Base-by-base conservation (phyloP, 164 flowering plant genomes). In the Magnolia kwangsiensis region DNA sequence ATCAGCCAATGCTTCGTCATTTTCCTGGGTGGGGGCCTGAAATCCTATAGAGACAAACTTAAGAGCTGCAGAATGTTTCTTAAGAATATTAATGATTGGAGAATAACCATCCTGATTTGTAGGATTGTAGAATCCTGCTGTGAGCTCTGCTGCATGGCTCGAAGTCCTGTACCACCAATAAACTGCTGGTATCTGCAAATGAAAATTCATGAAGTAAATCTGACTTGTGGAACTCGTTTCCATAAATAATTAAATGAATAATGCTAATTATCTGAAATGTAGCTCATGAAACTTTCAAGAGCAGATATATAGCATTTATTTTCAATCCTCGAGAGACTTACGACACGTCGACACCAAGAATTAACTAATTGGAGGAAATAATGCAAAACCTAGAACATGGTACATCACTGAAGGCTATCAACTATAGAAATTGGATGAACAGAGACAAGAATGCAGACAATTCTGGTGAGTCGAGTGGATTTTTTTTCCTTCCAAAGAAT, bases 71-170 rank as follows among this genome's bases (percentile, higher is more conserved):
- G 84, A 85, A 69, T 91, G 82, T 78, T 89, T 90, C 86, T 87
- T 87, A 72, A 92, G 86, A 81, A 85, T 83, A 75, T 89, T 86
- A 73, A 90, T 84, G 64, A 88, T 80, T 55, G 86, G 83, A 76
- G 91, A 78, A 74, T 93, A 95, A 20, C 98, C 98, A 85, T 95
- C 90, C 74, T 86, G 93, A 78, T 95, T 91, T 71, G 88, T 76
- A 18, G 97, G 90, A 79, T 95, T 92, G 77, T 95, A 87, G 73
- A 85, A 90, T 67, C 98, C 98, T 3, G 98, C 91, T 9, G 92
- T 92, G 29, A 93, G 86, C 83, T 95, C 98, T 63, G 98, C 97
- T 71, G 98, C 98, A 86, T 95, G 98, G 78, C 98, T 91, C 19
- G 91, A 76, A 67, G 97, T 90, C 83, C 79, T 90, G 83, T 95